These are phyloP conservation scores for Coniophora puteana DNA, from an alignment of 1,284 basidiomycete species.

Conservation along the genomic window DNA sequence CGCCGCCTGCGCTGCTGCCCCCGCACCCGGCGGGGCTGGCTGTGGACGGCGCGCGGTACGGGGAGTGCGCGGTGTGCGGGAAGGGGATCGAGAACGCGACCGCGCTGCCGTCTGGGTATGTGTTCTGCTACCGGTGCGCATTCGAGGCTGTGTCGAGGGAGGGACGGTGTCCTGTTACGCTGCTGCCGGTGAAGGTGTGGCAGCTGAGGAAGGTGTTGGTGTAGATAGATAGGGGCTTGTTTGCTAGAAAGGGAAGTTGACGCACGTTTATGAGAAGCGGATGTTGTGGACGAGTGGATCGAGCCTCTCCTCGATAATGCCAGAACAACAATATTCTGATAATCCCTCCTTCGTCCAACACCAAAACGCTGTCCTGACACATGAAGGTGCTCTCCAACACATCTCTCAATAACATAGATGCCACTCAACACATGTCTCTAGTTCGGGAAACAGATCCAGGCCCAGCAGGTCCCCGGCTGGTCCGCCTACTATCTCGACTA, in stretches of 20 bases:
- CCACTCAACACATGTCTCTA: no score
- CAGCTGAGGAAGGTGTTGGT: conserved; percentile 87
- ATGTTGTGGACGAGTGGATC: not conserved
- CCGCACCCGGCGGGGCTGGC: conserved; percentile 66
- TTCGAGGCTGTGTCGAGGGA: conserved; percentile 80
- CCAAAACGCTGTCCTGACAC: no score
- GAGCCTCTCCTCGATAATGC: not conserved
- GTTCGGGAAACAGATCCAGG: conserved; percentile 99
- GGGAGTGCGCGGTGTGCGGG: conserved; percentile 82
- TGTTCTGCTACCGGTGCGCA: conserved; percentile 94
- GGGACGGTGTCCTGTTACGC: conserved; percentile 85
- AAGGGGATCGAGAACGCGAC: conserved; percentile 83
- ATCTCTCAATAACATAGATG: no score
- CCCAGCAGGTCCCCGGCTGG: conserved; percentile 98
- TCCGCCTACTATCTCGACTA: conserved; percentile 96
- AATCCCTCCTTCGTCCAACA: no score
- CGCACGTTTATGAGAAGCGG: no score
- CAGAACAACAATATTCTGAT: no score
- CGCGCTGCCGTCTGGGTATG: conserved; percentile 89
- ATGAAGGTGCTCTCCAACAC: no score
- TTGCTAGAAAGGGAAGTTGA: no score
- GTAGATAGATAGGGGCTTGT: no score
- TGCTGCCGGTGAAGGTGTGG: conserved; percentile 70
- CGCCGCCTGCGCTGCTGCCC: conserved; percentile 70
- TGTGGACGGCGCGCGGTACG: conserved; percentile 64